Evolutionary conservation across 1,284 basidiomycete genomes (phyloP).

Genomic region (Ganoderma lucidum): DNA sequence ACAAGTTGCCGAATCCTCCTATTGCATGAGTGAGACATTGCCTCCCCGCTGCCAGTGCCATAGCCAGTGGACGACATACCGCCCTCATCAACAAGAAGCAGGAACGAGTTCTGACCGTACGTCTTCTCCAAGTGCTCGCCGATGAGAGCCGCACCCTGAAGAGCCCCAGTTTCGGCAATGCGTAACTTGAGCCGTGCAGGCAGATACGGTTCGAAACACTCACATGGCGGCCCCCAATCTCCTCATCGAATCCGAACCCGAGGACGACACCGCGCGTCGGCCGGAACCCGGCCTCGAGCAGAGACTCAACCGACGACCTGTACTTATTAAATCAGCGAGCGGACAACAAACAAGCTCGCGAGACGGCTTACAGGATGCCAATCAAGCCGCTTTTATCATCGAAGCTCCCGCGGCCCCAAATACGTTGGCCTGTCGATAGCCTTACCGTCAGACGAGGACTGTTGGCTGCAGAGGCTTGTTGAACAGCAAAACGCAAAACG

Average conservation of each 20-base stretch:
- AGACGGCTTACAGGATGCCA: conserved; percentile 54
- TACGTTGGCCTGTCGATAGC: conserved; percentile 47
- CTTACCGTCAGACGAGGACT: neutral
- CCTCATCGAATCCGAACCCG: conserved; percentile 79
- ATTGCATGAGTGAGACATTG: neutral
- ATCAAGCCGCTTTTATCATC: conserved; percentile 73
- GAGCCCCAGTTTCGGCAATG: conserved; percentile 3
- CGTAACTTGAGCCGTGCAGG: too few relatives aligned
- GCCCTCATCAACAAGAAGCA: conserved; percentile 64
- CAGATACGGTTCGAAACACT: conserved; percentile 18
- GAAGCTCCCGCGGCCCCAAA: conserved; percentile 72
- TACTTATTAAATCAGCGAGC: neutral
- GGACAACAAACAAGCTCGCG: neutral
- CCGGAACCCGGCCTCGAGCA: conserved; percentile 59
- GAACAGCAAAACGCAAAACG: too few relatives aligned
- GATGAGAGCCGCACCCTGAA: conserved; percentile 58
- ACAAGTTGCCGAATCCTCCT: conserved; percentile 46
- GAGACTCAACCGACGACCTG: conserved; percentile 60
- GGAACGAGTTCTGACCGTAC: conserved; percentile 62
- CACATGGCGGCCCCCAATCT: conserved; percentile 59
- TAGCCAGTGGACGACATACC: conserved; percentile 38
- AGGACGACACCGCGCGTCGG: conserved; percentile 65
- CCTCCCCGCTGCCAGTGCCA: neutral
- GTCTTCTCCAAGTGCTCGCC: conserved; percentile 53
- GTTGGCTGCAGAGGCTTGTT: conserved; percentile 7